phyloP scores from a whole-genome alignment of 352 stramenopile genomes.

The Blastocystis sp. region DNA sequence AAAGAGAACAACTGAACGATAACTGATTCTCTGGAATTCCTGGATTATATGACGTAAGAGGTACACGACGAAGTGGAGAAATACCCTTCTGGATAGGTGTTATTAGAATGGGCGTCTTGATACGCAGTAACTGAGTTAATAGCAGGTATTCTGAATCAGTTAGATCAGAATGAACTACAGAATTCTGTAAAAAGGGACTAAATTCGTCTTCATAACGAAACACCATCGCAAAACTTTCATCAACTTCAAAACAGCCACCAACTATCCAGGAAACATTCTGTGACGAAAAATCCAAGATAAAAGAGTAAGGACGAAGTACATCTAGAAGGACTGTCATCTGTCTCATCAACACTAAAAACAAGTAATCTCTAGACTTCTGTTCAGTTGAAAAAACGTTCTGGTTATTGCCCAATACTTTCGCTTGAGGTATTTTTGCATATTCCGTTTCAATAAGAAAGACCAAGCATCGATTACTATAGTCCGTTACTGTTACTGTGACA shows the following conservation, averaged over 20 bases:
- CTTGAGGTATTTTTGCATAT: neutral
- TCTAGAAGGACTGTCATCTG: neutral
- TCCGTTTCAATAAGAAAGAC: conserved; percentile 5
- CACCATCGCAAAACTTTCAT: neutral
- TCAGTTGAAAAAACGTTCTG: neutral
- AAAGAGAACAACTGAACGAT: neutral
- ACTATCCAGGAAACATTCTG: conserved; percentile 1
- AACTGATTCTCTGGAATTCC: neutral
- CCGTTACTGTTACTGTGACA: neutral
- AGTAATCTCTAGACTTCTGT: neutral
- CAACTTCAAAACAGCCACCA: conserved; percentile 32
- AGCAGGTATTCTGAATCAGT: neutral
- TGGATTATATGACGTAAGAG: neutral
- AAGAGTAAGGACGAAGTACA: neutral
- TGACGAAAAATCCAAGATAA: neutral
- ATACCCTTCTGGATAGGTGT: neutral
- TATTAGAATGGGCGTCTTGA: neutral
- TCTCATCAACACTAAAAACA: neutral
- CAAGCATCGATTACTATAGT: neutral
- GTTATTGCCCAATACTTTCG: neutral
- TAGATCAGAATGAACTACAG: neutral
- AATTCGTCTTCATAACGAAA: neutral
- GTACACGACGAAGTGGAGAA: neutral
- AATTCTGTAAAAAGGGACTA: neutral
- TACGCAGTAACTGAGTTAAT: neutral